Evolutionary conservation across 768 basidiomycete species (phyloP), one percentile per base, ranked within the genome.

Genomic region (Filobasidium floriforme): DNA sequence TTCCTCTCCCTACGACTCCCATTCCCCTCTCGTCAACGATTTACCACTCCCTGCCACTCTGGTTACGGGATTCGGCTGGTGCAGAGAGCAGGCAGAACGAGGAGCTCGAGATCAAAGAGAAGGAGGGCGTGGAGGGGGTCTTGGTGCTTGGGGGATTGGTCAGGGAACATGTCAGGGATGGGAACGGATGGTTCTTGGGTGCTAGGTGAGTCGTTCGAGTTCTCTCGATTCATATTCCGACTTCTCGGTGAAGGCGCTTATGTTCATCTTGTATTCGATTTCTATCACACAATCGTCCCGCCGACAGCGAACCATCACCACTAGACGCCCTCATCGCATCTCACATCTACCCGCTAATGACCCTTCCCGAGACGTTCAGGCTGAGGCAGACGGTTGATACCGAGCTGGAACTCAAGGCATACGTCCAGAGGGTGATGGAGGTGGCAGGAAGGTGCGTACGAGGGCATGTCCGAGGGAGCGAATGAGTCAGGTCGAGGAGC

Each of bases 291-390:
- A n/a, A n/a, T n/a, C n/a, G n/a, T n/a, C n/a, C n/a, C n/a, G n/a
- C n/a, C n/a, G n/a, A 26, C 29, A 63, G 62, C 12, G 29, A 44
- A n/a, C 67, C 67, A 54, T 68, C 67, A 32, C 67, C 67, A 15
- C 60, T 68, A 15, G 67, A 68, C 43, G 67, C 67, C 0, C 54
- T 68, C 22, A 62, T 68, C 1, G 67, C 60, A 19, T 68, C 67
- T 7, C 67, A 68, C 40, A 54, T 68, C 26, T 64, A 68, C 40
- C 63, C 63, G 18, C 32, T 68, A n/a, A 18, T 37, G 18, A 57
- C 60, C n/a, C 63, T 68, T 12, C 60, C 63, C 7, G 29, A 37
- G 26, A 37, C 46, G 11, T 61, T 59, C 2, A 63, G 55, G 14
- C 60, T 68, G 19, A 29, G 57, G 9, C 37, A 52, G n/a, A 61